Evolutionary conservation across 768 basidiomycete species (phyloP).

Genomic region (Rhizopogon vinicolor): DNA sequence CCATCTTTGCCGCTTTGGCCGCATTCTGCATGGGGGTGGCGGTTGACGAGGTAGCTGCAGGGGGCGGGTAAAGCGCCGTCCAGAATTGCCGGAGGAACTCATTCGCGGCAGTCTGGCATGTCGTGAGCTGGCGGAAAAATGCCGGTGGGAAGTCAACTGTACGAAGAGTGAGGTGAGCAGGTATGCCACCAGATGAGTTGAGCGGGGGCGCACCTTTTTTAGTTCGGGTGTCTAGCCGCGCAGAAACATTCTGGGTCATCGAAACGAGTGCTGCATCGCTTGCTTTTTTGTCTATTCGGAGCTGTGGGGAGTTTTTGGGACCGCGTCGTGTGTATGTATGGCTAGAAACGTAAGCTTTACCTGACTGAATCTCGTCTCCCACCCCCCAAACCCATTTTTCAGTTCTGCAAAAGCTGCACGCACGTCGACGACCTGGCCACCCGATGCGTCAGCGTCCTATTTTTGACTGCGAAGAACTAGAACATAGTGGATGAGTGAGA

Average conservation of each 20-base stretch:
- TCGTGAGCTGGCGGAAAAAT: conserved; percentile 78
- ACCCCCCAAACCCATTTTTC: conserved; percentile 43
- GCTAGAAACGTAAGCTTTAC: conserved; percentile 29
- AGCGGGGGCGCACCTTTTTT: conserved; percentile 49
- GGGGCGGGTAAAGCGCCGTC: conserved; percentile 79
- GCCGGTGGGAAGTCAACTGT: conserved; percentile 77
- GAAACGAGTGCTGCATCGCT: conserved; percentile 62
- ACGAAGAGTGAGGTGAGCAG: background rate
- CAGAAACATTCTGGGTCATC: conserved; percentile 81
- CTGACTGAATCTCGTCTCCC: conserved; percentile 54
- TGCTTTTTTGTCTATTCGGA: conserved; percentile 64
- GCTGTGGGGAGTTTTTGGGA: conserved; percentile 28
- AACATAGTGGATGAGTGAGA: conserved; percentile 2
- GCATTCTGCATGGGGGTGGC: conserved; percentile 66
- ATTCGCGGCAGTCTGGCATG: conserved; percentile 89
- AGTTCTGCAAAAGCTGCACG: conserved; percentile 43
- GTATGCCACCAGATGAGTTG: background rate
- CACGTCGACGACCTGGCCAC: conserved; percentile 40
- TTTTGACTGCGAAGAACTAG: background rate
- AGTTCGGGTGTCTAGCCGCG: conserved; percentile 60
- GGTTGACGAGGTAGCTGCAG: conserved; percentile 41
- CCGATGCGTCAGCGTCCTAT: background rate
- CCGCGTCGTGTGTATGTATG: background rate
- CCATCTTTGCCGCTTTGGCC: conserved; percentile 85
- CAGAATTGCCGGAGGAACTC: conserved; percentile 98